Conservation (phyloP, 108 stramenopile species). For the Fragilariopsis cylindrus region DNA sequence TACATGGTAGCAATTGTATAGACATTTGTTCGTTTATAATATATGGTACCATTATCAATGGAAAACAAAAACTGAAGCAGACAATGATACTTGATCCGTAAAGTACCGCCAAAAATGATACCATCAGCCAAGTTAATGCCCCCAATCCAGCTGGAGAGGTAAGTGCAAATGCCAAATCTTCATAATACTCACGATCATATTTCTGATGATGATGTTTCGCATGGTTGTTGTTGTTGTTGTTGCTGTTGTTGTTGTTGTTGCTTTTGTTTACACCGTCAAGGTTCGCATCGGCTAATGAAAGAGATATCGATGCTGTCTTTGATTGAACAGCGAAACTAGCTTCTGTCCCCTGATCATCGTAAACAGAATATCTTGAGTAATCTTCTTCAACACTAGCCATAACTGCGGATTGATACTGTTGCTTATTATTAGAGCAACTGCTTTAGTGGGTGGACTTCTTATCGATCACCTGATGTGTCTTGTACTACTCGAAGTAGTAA, state of each 20-base stretch:
- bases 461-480: too few species aligned
- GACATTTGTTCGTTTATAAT: slow-evolving; percentile 29
- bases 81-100: slow-evolving; percentile 28
- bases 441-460: too few species aligned
- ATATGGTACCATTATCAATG: slow-evolving; percentile 31
- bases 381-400: slow-evolving; percentile 3
- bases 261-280: neutral
- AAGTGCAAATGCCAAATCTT: slow-evolving; percentile 1
- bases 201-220: neutral
- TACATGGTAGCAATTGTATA: slow-evolving; percentile 1
- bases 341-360: neutral
- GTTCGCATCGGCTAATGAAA: slow-evolving; percentile 22
- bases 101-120: slow-evolving; percentile 30
- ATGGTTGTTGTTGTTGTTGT: neutral
- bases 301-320: slow-evolving; percentile 9
- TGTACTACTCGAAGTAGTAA: too few species aligned
- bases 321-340: slow-evolving; percentile 14
- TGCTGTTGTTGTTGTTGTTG: too few species aligned
- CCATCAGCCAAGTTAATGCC: slow-evolving; percentile 19
- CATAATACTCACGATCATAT: neutral
- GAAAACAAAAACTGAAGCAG: slow-evolving; percentile 36
- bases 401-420: neutral
- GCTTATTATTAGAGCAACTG: neutral
- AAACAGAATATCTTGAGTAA: slow-evolving; percentile 4
- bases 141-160: slow-evolving; percentile 17